A percentile compares a stretch with the other conserved stretches of the same genome.
Conservation (phyloP, 2,329 filamentous ascomycete genomes). For the Periconia macrospinosa region DNA sequence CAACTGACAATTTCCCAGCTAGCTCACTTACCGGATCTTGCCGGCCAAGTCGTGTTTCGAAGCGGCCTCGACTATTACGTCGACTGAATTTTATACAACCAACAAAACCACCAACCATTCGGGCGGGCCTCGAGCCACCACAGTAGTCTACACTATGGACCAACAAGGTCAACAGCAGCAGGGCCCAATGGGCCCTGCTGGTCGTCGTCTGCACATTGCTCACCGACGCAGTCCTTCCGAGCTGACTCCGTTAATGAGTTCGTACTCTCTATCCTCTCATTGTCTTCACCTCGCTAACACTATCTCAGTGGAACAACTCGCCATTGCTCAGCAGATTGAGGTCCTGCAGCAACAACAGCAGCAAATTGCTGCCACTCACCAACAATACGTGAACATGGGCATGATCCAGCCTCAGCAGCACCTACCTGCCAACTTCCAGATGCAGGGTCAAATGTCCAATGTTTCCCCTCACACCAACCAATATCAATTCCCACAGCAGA, state of each 20-base stretch:
- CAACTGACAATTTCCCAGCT: conserved; percentile 30
- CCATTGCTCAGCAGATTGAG: conserved; percentile 97
- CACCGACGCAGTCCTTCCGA: conserved; percentile 96
- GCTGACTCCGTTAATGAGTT: conserved; percentile 96
- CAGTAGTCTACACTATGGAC: conserved; percentile 43
- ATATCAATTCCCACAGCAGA: conserved; percentile 81
- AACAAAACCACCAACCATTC: conserved; percentile 20
- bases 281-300: conserved; percentile 25
- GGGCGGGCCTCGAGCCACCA: conserved; percentile 24
- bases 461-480: conserved; percentile 73
- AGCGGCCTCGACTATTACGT: conserved; percentile 21
- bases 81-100: conserved; percentile 16
- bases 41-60: conserved; percentile 22
- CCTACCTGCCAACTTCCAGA: conserved; percentile 60
- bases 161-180: conserved; percentile 38
- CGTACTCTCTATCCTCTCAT: conserved; percentile 50
- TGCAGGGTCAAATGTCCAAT: conserved; percentile 76
- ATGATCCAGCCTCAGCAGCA: conserved; percentile 87
- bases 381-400: conserved; percentile 97
- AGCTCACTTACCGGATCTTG: conserved; percentile 19
- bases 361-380: conserved; percentile 92
- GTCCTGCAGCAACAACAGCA: conserved; percentile 96
- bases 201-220: conserved; percentile 93
- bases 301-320: conserved; percentile 85
- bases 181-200: conserved; percentile 67